A percentile compares a stretch with the other conserved stretches of the same genome.
Conservation (phyloP, 805 yeast genomes). For the Metschnikowia orientalis region DNA sequence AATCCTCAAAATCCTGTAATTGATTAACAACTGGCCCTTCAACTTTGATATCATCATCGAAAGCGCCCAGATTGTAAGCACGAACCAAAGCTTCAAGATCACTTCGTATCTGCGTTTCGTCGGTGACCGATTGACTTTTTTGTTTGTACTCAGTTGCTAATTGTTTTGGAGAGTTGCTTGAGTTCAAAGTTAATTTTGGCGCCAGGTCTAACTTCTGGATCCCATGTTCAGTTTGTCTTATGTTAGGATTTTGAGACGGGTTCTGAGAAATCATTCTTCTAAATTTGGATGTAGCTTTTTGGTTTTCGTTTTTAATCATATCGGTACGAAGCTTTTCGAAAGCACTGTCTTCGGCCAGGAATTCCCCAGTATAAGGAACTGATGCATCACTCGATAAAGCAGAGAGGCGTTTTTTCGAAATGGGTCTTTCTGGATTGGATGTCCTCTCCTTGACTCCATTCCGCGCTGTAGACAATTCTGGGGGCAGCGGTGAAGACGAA, state of each 20-base stretch:
- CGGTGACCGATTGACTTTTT: no score
- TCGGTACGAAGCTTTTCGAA: slow-evolving; percentile 4
- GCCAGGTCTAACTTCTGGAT: no score
- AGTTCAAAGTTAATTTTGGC: no score
- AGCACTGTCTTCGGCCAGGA: background rate
- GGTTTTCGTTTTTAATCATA: slow-evolving; percentile 1
- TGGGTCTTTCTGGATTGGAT: no score
- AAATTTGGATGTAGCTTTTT: slow-evolving; percentile 9
- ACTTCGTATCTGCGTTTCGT: slow-evolving; percentile 25
- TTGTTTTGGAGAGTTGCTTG: no score
- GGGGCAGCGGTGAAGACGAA: no score
- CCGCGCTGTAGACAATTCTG: no score
- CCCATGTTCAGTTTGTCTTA: no score
- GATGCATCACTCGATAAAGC: no score
- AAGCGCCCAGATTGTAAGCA: slow-evolving; percentile 56
- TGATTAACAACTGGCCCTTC: slow-evolving; percentile 54
- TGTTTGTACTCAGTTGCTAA: no score
- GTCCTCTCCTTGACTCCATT: no score
- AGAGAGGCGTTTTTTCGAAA: no score
- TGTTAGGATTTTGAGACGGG: slow-evolving; percentile 9
- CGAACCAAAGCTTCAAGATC: slow-evolving; percentile 56
- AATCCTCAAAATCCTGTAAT: slow-evolving; percentile 49
- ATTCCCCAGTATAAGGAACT: background rate
- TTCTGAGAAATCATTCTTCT: slow-evolving; percentile 11
- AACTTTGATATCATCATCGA: slow-evolving; percentile 56